Conservation (phyloP, 1,139 yeast genomes). For the Suhomyces maxii region DNA sequence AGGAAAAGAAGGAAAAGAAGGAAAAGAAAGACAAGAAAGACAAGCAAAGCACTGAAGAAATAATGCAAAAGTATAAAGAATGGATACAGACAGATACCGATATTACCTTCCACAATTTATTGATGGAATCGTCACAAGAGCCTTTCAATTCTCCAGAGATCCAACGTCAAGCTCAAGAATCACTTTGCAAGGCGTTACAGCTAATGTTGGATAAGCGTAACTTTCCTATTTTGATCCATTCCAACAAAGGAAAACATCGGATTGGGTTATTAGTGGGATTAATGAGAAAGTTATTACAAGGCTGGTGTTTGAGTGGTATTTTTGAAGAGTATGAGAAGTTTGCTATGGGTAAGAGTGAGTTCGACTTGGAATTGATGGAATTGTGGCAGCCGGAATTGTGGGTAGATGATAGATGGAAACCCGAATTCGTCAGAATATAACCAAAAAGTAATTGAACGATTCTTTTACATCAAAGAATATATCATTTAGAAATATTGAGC, state of each 20-base stretch:
- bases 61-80: constrained; percentile 51
- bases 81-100: constrained; percentile 57
- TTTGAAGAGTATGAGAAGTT: constrained; percentile 92
- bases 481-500: too few relatives aligned
- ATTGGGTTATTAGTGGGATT: constrained; percentile 90
- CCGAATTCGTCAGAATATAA: constrained; percentile 37
- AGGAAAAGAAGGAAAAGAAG: constrained; percentile 11
- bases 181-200: constrained; percentile 62
- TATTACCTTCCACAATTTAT: constrained; percentile 60
- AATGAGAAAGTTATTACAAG: constrained; percentile 80
- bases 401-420: constrained; percentile 32
- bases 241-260: constrained; percentile 93
- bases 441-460: neutral
- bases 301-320: constrained; percentile 91
- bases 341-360: constrained; percentile 91
- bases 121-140: constrained; percentile 72
- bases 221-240: constrained; percentile 85
- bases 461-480: too few relatives aligned
- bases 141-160: constrained; percentile 61
- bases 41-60: constrained; percentile 40
- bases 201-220: constrained; percentile 67
- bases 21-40: constrained; percentile 23
- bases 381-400: constrained; percentile 49
- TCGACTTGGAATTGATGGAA: constrained; percentile 70
- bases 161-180: constrained; percentile 39